phyloP scores from a whole-genome alignment of 495 filamentous ascomycete species.

The Penicillium tannophilum region DNA sequence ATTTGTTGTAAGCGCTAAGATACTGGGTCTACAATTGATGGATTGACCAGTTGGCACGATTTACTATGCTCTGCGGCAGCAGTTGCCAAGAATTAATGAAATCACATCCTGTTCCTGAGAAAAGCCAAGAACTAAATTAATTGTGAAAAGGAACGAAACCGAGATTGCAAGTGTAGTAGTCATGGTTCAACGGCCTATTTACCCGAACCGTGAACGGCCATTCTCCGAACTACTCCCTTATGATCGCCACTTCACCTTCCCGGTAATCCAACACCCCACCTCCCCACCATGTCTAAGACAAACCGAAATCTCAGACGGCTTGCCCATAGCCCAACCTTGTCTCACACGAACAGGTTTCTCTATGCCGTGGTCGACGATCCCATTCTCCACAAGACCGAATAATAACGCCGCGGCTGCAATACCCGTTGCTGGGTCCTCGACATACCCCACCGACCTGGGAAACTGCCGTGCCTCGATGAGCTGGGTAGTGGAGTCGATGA shows the following conservation, averaged over 20 bases:
- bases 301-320: conserved; percentile 11
- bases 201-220: neutral
- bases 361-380: neutral
- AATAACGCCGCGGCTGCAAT: conserved; percentile 16
- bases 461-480: conserved; percentile 17
- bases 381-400: conserved; percentile 9
- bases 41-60: no score
- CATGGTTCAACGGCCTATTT: neutral
- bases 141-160: no score
- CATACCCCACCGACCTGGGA: conserved; percentile 8
- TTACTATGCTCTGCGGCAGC: no score
- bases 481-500: conserved; percentile 3
- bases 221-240: neutral
- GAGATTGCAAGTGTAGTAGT: no score
- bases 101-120: no score
- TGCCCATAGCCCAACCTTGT: conserved; percentile 14
- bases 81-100: no score
- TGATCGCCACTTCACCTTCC: conserved; percentile 6
- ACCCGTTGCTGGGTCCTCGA: conserved; percentile 18
- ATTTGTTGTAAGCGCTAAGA: no score
- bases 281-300: conserved; percentile 6
- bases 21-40: no score
- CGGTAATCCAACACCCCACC: conserved; percentile 18
- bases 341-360: conserved; percentile 8
- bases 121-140: no score